Conservation (phyloP, 1,284 basidiomycete species). For the Trichosporon coremiiforme region DNA sequence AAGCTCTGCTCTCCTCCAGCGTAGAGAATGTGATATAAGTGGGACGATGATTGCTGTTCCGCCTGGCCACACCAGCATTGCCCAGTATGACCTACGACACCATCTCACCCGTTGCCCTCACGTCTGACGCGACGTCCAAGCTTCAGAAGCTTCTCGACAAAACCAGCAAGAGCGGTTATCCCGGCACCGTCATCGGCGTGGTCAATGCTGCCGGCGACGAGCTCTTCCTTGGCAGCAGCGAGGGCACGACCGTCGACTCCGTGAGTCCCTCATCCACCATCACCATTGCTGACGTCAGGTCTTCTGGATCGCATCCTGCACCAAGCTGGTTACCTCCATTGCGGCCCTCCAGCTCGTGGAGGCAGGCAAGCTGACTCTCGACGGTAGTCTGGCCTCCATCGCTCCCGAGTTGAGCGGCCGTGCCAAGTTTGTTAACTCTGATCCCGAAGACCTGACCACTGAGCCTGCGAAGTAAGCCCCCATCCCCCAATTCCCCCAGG, state of each 20-base stretch:
- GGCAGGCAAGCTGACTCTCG: slow-evolving; percentile 37
- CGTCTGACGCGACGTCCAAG: neutral
- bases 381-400: slow-evolving; percentile 32
- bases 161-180: neutral
- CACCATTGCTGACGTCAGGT: too few species aligned
- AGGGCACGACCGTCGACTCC: neutral
- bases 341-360: slow-evolving; percentile 41
- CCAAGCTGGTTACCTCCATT: slow-evolving; percentile 22
- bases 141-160: neutral
- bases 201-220: neutral
- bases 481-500: too few species aligned
- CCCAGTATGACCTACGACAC: too few species aligned
- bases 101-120: neutral
- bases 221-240: neutral
- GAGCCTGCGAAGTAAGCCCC: neutral
- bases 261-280: too few species aligned
- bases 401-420: slow-evolving; percentile 31
- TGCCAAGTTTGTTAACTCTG: neutral
- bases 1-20: too few species aligned
- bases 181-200: neutral
- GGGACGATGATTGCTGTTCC: too few species aligned
- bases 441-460: slow-evolving; percentile 10
- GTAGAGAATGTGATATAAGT: too few species aligned
- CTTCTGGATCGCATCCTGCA: slow-evolving; percentile 35
- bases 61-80: too few species aligned